Base-by-base conservation (phyloP, 202 grass and related monocot species). In the Bolboschoenoplectus hybrid region DNA sequence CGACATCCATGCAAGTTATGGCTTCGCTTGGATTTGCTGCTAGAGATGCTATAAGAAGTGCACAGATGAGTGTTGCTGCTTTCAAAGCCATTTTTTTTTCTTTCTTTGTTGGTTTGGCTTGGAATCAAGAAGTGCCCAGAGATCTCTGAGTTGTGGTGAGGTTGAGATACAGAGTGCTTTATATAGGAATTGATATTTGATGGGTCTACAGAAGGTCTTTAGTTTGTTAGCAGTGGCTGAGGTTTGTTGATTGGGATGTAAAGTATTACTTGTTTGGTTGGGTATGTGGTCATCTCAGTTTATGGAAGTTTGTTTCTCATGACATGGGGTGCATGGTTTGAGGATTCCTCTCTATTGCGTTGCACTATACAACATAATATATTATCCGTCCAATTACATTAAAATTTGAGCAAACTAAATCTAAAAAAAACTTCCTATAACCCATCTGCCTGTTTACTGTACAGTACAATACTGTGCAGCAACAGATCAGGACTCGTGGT, bases 1-100 rank as follows among this genome's bases (percentile, higher is more conserved):
- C 82, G 53, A 97, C 89, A 36, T 93, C 86, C 40, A 32, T 19
- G 79, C 89, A 91, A 13, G 38, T 90, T 84, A 91, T 70, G 2
- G 88, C 79, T 3, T 87, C 20, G 11, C 43, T 45, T 2, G 41
- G 73, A 19, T 5, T 40, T 51, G 56, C 69, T 49, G 12, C 70
- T 47, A 82, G 36, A 13, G 44, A 65, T 60, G 79, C 39, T 41
- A 65, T 26, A 44, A 82, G 79, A 82, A 82, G 55, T 45, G 79
- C 79, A 82, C n/a, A 49, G 79, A 82, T 4, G 5, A 82, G 6
- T 8, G 61, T 64, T 82, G 16, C 36, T 82, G 10, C 79, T 82
- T 82, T 82, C n/a, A 82, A 12, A 5, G 14, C 43, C 40, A 63
- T 82, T 40, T 63, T 63, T 46, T 46, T 63, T 14, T 40, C 36